A percentile compares a stretch with the other conserved stretches of the same genome.
phyloP scores from a whole-genome alignment of 176 grass and related monocot species.

The Luzula sylvatica region DNA sequence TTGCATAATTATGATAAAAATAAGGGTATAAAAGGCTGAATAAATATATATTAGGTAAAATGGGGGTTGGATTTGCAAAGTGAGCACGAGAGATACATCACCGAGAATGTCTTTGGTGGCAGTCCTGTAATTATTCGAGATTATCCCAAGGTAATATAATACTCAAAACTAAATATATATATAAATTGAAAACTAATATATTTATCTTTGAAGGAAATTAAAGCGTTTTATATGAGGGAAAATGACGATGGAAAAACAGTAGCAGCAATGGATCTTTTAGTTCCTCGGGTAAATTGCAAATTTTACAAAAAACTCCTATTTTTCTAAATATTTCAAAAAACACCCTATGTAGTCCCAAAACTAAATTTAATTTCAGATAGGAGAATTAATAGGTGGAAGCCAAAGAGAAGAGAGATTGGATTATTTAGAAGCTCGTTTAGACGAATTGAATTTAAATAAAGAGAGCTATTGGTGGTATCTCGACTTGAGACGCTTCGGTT shows the following conservation, averaged over 20 bases:
- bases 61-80: conserved; percentile 99
- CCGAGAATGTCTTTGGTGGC: conserved; percentile 82
- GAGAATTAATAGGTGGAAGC: conserved; percentile 97
- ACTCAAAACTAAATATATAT: neutral
- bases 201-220: conserved; percentile 63
- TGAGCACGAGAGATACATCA: conserved; percentile 98
- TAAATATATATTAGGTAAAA: conserved; percentile 48
- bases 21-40: neutral
- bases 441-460: conserved; percentile 79
- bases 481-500: conserved; percentile 80
- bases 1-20: neutral
- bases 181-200: neutral
- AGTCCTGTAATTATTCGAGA: conserved; percentile 92
- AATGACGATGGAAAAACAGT: conserved; percentile 94
- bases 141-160: conserved; percentile 72
- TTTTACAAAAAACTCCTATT: neutral
- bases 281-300: conserved; percentile 53
- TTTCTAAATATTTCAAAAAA: neutral
- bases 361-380: conserved; percentile 47
- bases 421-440: conserved; percentile 73
- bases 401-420: conserved; percentile 97
- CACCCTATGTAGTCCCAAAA: neutral
- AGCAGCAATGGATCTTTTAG: conserved; percentile 92
- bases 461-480: conserved; percentile 99
- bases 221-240: conserved; percentile 97